Conservation (phyloP, 2,329 filamentous ascomycete genomes). For the Penicillium sp. region DNA sequence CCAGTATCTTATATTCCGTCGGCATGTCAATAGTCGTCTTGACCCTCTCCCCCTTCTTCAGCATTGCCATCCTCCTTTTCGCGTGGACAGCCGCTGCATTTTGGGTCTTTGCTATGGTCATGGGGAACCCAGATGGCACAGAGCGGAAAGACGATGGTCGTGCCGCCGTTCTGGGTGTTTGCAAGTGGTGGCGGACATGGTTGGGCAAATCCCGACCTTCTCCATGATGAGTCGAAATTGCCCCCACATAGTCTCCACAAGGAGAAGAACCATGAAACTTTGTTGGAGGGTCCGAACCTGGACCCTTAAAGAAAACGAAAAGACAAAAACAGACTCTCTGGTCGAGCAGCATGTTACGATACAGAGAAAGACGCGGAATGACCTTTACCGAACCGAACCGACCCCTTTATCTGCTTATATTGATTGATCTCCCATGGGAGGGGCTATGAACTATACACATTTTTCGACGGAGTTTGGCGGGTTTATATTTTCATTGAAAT, state of each 20-base stretch:
- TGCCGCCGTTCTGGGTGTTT: conserved; percentile 58
- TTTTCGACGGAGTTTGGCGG: neutral
- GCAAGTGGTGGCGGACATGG: conserved; percentile 62
- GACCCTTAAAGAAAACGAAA: neutral
- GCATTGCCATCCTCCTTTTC: conserved; percentile 56
- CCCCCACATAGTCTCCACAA: neutral
- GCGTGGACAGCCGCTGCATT: conserved; percentile 62
- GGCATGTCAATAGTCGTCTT: conserved; percentile 52
- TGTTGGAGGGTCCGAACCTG: neutral
- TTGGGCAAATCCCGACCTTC: conserved; percentile 39
- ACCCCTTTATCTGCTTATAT: conserved; percentile 2
- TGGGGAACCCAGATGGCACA: conserved; percentile 62
- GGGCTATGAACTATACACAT: neutral
- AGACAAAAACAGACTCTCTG: neutral
- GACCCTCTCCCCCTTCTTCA: conserved; percentile 56
- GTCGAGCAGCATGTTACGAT: neutral
- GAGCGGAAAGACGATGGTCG: conserved; percentile 61
- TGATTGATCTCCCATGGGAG: neutral
- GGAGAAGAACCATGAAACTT: neutral
- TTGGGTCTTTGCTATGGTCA: conserved; percentile 61
- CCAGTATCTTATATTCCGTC: conserved; percentile 37
- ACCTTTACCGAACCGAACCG: conserved; percentile 1
- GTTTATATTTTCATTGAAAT: neutral
- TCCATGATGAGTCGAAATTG: conserved; percentile 2
- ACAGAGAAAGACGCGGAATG: neutral